Evolutionary conservation across 1,284 basidiomycete species (phyloP), one percentile per base, ranked within the genome.

Genomic region (Inonotus hispidus): DNA sequence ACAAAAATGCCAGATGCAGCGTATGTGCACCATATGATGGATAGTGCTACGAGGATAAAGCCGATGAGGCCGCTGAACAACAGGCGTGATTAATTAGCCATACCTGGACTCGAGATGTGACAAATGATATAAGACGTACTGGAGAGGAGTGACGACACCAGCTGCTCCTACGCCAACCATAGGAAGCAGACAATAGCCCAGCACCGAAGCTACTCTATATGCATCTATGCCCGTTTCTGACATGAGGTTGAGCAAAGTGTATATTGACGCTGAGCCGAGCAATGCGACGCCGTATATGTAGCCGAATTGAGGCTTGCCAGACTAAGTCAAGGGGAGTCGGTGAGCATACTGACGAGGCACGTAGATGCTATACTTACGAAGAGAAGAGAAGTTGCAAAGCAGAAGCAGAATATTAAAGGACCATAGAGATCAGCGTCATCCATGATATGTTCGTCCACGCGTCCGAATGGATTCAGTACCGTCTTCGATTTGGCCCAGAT

Each of bases 221-320:
- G 95, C 93, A 71, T 99, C 96, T 67, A 99, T 98, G 56, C 91
- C 93, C 53, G 87, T 86, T 72, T 95, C 92, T 37, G 93, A 93
- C 97, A 99, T 99, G 66, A 98, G 82, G 72, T 99, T 99, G 68
- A 99, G 85, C 59, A 99, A 87, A 50, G 88, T 85, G 79, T 99
- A 99, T 71, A 99, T 90, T 39, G 94, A 94, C n/a, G 87, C 82
- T 2, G 92, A 94, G 57, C 97, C 97, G 67, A 99, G 84, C 13
- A 98, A 82, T 53, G 92, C 96, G 64, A 99, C 93, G 55, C 97
- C 97, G 73, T 99, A 99, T 66, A 99, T 98, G 75, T 98, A 98
- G 32, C 93, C 95, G 74, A 99, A 99, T 72, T 98, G 97, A 7
- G 94, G 93, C 79, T 98, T 98, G 64, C 97, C 97, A 14, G 94